A percentile compares a stretch with the other conserved stretches of the same genome.
These are phyloP conservation scores for Alloteropsis semialata DNA, from an alignment of 176 grass and related monocot genomes.

Conservation along the genomic window DNA sequence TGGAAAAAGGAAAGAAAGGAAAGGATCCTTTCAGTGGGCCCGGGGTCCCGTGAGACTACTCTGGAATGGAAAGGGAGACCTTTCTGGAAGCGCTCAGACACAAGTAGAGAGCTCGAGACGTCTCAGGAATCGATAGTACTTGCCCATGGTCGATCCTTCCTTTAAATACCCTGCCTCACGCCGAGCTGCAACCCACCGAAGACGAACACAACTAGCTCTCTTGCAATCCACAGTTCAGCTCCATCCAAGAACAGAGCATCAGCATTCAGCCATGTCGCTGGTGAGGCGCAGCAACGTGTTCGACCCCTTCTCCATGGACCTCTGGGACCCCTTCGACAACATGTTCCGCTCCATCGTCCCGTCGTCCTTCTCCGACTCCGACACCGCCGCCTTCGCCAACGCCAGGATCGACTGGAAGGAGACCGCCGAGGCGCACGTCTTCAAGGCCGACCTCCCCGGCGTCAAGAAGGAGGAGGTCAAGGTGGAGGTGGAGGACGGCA, in stretches of 20 bases:
- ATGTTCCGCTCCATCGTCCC: slow-evolving; percentile 35
- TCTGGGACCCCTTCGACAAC: slow-evolving; percentile 46
- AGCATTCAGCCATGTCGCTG: slow-evolving; percentile 39
- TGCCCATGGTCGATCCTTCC: background rate
- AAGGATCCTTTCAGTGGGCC: background rate
- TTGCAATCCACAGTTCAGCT: background rate
- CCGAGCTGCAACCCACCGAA: background rate
- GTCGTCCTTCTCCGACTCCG: background rate
- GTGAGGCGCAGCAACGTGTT: slow-evolving; percentile 48
- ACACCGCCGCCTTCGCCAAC: slow-evolving; percentile 15
- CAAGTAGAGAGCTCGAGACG: background rate
- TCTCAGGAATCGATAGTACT: background rate
- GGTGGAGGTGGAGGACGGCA: slow-evolving; percentile 49
- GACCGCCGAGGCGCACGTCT: slow-evolving; percentile 42
- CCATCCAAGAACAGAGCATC: background rate
- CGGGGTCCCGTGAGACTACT: background rate
- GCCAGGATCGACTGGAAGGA: slow-evolving; percentile 52
- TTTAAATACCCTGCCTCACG: background rate
- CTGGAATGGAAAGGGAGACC: background rate
- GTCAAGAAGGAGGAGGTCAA: slow-evolving; percentile 53
- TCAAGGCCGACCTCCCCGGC: slow-evolving; percentile 56
- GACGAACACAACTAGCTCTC: too few relatives aligned
- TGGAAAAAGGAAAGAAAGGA: too few relatives aligned
- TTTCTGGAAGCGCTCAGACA: background rate
- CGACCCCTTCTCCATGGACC: slow-evolving; percentile 46